Evolutionary conservation across 2,329 filamentous ascomycete genomes (phyloP).

Genomic region (Colletotrichum sp.): DNA sequence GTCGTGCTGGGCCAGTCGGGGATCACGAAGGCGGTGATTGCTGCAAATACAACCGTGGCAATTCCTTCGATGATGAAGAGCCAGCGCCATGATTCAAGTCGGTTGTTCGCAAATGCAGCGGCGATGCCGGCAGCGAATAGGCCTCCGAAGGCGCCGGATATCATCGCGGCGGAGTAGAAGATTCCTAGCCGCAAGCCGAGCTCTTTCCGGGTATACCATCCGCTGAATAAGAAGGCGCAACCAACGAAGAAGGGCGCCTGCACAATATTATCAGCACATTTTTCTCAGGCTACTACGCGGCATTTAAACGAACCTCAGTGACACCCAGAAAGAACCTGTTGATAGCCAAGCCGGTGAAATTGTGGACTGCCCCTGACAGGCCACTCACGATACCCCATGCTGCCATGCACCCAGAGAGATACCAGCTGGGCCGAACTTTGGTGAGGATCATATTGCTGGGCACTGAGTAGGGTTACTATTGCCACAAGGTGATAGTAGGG

Average conservation of each 20-base stretch:
- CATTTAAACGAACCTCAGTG: not conserved
- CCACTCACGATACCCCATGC: conserved; percentile 30
- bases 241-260: conserved; percentile 23
- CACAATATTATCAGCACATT: fast-evolving
- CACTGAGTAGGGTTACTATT: conserved; percentile 29
- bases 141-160: conserved; percentile 35
- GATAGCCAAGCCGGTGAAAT: conserved; percentile 22
- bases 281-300: fast-evolving
- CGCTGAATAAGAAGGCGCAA: conserved; percentile 22
- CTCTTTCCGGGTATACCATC: conserved; percentile 23
- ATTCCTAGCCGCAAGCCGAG: conserved; percentile 17
- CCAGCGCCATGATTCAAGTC: conserved; percentile 56
- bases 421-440: conserved; percentile 47
- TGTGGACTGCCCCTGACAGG: conserved; percentile 23
- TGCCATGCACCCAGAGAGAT: conserved; percentile 31
- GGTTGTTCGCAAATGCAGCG: conserved; percentile 23
- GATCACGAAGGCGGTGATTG: conserved; percentile 5
- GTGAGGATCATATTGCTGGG: conserved; percentile 52
- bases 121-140: conserved; percentile 31
- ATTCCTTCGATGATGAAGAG: conserved; percentile 53
- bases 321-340: conserved; percentile 27
- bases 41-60: conserved; percentile 30
- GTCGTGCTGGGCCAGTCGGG: conserved; percentile 23
- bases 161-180: conserved; percentile 34
- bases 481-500: fast-evolving